A percentile compares a stretch with the other conserved stretches of the same genome.
Evolutionary conservation across 768 basidiomycete species (phyloP).

Genomic region (Panellus pusillus): DNA sequence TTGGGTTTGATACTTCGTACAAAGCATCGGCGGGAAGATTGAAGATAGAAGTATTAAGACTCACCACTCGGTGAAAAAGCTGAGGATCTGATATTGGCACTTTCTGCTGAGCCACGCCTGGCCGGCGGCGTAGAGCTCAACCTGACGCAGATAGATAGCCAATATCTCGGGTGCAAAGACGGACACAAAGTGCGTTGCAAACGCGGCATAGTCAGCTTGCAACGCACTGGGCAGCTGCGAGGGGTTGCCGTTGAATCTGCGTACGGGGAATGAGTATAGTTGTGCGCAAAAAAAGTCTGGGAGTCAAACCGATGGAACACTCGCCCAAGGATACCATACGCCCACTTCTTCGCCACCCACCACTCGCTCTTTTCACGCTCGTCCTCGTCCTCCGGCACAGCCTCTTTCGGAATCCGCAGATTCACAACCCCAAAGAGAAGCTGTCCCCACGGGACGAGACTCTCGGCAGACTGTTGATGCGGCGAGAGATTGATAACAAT

Average conservation of each 20-base stretch:
- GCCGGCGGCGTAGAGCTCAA: conserved; percentile 71
- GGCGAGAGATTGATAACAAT: conserved; percentile 70
- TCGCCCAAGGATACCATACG: conserved; percentile 72
- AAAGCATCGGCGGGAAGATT: neutral
- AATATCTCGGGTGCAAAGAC: conserved; percentile 86
- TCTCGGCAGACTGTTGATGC: conserved; percentile 75
- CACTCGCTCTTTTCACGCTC: conserved; percentile 79
- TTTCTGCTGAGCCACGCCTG: conserved; percentile 82
- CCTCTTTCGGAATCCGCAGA: conserved; percentile 61
- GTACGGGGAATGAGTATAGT: neutral
- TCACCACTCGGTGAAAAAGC: conserved; percentile 87
- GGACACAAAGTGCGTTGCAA: conserved; percentile 76
- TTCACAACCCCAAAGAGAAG: conserved; percentile 82
- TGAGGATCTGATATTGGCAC: conserved; percentile 80
- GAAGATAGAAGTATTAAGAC: conserved; percentile 20
- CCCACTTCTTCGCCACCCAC: conserved; percentile 96
- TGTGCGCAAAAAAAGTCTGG: neutral
- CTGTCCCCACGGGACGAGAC: conserved; percentile 85
- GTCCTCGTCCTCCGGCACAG: conserved; percentile 70
- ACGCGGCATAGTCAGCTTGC: conserved; percentile 65
- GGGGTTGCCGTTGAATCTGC: conserved; percentile 82
- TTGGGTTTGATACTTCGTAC: conserved; percentile 80
- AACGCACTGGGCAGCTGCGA: conserved; percentile 78
- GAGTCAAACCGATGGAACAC: conserved; percentile 67
- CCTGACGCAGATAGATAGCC: conserved; percentile 70